phyloP scores from a whole-genome alignment of 345 rosid species.

The Salix dunnii region DNA sequence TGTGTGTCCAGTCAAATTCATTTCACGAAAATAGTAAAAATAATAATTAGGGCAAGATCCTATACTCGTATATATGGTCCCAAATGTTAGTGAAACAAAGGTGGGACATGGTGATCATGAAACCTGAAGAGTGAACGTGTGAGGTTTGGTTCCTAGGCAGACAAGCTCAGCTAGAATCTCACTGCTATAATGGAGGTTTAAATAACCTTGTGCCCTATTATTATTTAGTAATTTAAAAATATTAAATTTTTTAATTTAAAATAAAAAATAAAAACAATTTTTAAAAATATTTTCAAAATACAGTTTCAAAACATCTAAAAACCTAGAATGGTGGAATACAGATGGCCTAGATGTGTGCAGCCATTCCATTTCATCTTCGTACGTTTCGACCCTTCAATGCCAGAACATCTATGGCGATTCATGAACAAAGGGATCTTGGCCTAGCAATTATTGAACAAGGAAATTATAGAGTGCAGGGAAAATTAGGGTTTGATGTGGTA shows the following conservation, averaged over 20 bases:
- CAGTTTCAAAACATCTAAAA: too few species aligned
- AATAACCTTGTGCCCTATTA: not conserved
- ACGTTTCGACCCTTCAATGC: too few species aligned
- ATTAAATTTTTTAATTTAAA: too few species aligned
- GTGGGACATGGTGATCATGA: slow-evolving; percentile 10
- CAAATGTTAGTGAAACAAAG: not conserved
- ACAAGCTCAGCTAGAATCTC: not conserved
- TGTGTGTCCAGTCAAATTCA: not conserved
- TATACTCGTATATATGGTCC: not conserved
- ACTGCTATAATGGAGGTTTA: not conserved
- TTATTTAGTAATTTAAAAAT: too few species aligned
- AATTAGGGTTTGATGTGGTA: too few species aligned
- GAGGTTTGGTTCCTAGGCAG: slow-evolving; percentile 6
- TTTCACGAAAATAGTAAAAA: not conserved
- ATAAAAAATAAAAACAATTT: too few species aligned
- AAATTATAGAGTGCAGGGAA: too few species aligned
- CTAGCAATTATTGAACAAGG: too few species aligned
- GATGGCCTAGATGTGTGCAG: not conserved
- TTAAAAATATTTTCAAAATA: too few species aligned
- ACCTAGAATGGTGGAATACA: not conserved
- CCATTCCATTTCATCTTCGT: not conserved
- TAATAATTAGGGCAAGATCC: slow-evolving; percentile 9
- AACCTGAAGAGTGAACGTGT: slow-evolving; percentile 11
- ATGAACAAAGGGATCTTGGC: not conserved
- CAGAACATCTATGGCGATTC: not conserved